phyloP scores from a whole-genome alignment of 495 filamentous ascomycete species.

The Cladorrhinum samala region DNA sequence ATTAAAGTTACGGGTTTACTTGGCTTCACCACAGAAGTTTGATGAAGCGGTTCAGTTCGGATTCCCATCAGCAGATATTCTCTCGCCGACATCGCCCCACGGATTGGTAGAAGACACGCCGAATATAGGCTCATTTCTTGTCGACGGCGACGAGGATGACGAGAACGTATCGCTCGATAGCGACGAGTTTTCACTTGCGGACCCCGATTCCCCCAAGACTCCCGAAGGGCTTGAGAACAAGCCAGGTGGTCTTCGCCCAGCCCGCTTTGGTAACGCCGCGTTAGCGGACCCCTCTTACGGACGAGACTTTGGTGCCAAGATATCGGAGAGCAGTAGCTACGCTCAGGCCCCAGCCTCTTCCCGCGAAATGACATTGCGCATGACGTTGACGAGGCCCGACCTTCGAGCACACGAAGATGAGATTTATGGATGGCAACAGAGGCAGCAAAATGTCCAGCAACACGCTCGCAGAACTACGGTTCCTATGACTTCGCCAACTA shows the following conservation, averaged over 20 bases:
- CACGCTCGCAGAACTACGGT: constrained; percentile 26
- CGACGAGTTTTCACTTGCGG: constrained; percentile 44
- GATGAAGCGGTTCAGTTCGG: constrained; percentile 93
- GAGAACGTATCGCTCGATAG: constrained; percentile 34
- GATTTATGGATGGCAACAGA: constrained; percentile 51
- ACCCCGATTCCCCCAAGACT: constrained; percentile 51
- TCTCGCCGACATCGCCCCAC: constrained; percentile 25
- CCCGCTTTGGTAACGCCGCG: constrained; percentile 13
- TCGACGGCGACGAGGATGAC: constrained; percentile 42
- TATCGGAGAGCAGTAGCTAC: constrained; percentile 33
- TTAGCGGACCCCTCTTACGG: constrained; percentile 9
- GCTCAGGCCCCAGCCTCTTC: constrained; percentile 52
- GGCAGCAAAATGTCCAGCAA: constrained; percentile 25
- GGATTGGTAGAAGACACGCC: constrained; percentile 29
- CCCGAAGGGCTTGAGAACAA: constrained; percentile 39
- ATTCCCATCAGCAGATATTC: constrained; percentile 60
- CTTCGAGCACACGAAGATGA: constrained; percentile 63
- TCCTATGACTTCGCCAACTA: constrained; percentile 10
- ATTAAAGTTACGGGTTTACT: constrained; percentile 77
- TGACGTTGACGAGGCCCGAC: constrained; percentile 89
- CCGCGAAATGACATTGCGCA: constrained; percentile 89
- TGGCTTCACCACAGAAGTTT: constrained; percentile 89
- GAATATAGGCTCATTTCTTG: constrained; percentile 42
- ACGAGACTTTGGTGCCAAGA: constrained; percentile 22
- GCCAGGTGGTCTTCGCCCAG: constrained; percentile 23